Evolutionary conservation across 768 basidiomycete genomes (phyloP).

Genomic region (Porphyrellus cyaneotinctus): DNA sequence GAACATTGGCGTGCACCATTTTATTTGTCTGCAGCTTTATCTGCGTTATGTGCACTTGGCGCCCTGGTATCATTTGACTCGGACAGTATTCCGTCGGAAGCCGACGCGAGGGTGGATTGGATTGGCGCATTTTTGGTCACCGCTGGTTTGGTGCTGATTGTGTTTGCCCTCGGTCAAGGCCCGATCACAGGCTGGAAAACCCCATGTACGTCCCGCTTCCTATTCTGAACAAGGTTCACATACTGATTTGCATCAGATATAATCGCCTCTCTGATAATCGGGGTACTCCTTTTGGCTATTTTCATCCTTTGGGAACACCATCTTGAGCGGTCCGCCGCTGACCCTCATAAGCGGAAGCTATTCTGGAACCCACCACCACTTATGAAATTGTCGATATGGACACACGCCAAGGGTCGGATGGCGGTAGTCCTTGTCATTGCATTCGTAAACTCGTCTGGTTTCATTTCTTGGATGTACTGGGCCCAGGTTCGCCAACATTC

Average conservation of each 20-base stretch:
- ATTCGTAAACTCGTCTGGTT: constrained; percentile 59
- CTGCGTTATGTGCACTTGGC: constrained; percentile 47
- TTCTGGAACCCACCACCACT: constrained; percentile 52
- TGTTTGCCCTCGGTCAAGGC: constrained; percentile 71
- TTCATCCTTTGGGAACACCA: constrained; percentile 68
- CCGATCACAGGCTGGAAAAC: constrained; percentile 61
- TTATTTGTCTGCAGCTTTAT: constrained; percentile 58
- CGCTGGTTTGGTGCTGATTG: constrained; percentile 60
- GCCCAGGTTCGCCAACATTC: constrained; percentile 31
- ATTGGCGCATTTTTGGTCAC: constrained; percentile 66
- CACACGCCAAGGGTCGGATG: constrained; percentile 55
- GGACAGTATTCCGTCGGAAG: constrained; percentile 42
- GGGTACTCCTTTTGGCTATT: constrained; percentile 48
- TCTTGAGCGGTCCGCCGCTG: constrained; percentile 40
- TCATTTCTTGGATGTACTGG: constrained; percentile 54
- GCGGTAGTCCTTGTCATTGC: constrained; percentile 58
- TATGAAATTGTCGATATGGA: constrained; percentile 62
- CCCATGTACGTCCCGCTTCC: constrained; percentile 37
- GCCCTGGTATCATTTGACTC: constrained; percentile 57
- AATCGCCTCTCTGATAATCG: constrained; percentile 63
- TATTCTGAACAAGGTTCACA: constrained; percentile 18
- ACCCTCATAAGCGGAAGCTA: constrained; percentile 14
- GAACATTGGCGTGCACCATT: constrained; percentile 65
- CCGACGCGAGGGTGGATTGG: constrained; percentile 65
- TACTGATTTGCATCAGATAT: constrained; percentile 46